Base-by-base conservation (phyloP, 2,329 filamentous ascomycete genomes). In the Trichoderma atrobrunneum region DNA sequence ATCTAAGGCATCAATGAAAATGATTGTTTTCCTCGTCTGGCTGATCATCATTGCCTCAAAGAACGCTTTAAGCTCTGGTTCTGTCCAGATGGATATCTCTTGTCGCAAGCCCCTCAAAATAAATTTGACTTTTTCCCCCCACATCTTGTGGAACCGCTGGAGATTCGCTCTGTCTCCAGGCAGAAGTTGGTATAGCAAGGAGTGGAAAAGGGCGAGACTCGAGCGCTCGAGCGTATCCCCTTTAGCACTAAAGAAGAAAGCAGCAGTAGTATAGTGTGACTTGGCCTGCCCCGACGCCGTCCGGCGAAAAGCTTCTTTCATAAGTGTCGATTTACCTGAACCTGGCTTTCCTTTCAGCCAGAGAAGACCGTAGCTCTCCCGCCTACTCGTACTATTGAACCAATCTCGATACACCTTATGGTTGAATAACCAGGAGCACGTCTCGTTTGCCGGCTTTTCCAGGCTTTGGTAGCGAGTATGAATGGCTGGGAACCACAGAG, bases 1-100 rank as follows among this genome's bases (percentile, higher is more conserved):
- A 59, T 68, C 64, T 5, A 68, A 24, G 14, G 51, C 64, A 32
- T 68, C 65, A n/a, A 68, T 48, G 54, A 68, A 68, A 7, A 63
- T 63, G 5, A 48, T 28, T 1, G 10, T 48, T 3, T 1, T 63
- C 7, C 12, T 63, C 5, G 12, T 7, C 36, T 12, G 14, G 1
- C 3, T n/a, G 2, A 30, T 0, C 10, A 63, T 7, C 4, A 48
- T 2, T 11, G 12, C 28, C 11, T 14, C 1, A 1, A 63, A 14
- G 4, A 63, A 3, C 4, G 14, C 0, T 28, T 16, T 18, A 3
- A 68, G 16, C 3, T 59, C 51, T 21, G 32, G 2, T 11, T 32
- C 51, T 30, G 21, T 5, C 24, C 32, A 67, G 11, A 24, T 21
- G 2, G 26, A 30, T 10, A 16, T 28, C 14, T n/a, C n/a, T n/a